These are phyloP conservation scores for Extremus antarcticus DNA, from an alignment of 495 filamentous ascomycete genomes.

Conservation along the genomic window DNA sequence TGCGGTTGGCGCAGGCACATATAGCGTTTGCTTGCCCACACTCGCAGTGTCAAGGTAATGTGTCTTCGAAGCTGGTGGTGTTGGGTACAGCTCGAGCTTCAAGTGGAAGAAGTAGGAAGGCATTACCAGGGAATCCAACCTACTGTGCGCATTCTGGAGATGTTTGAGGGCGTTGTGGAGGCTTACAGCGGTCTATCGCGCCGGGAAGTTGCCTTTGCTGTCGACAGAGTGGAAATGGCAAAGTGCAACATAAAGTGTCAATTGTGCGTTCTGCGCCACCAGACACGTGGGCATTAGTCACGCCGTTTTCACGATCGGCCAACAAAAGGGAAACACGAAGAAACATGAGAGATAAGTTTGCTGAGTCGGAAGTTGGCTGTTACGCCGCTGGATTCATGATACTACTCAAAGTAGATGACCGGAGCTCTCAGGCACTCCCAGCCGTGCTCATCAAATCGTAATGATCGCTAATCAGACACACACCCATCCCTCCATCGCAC, in stretches of 20 bases:
- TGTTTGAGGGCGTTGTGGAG: background rate
- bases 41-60: background rate
- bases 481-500: background rate
- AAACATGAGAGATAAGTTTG: background rate
- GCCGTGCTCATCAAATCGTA: background rate
- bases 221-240: too few species aligned
- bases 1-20: constrained; percentile 33
- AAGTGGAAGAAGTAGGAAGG: constrained; percentile 89
- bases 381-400: background rate
- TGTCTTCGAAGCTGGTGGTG: constrained; percentile 24
- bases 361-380: background rate
- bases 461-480: background rate
- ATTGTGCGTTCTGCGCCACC: background rate
- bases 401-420: background rate
- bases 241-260: too few species aligned
- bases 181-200: background rate
- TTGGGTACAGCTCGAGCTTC: constrained; percentile 68
- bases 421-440: background rate
- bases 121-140: constrained; percentile 35
- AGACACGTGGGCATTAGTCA: background rate
- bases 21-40: constrained; percentile 19
- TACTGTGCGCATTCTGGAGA: constrained; percentile 14
- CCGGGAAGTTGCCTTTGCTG: too few species aligned
- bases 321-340: too few species aligned
- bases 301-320: too few species aligned